phyloP scores from a whole-genome alignment of 2,329 filamentous ascomycete genomes.

The Bipolaris sorokiniana region DNA sequence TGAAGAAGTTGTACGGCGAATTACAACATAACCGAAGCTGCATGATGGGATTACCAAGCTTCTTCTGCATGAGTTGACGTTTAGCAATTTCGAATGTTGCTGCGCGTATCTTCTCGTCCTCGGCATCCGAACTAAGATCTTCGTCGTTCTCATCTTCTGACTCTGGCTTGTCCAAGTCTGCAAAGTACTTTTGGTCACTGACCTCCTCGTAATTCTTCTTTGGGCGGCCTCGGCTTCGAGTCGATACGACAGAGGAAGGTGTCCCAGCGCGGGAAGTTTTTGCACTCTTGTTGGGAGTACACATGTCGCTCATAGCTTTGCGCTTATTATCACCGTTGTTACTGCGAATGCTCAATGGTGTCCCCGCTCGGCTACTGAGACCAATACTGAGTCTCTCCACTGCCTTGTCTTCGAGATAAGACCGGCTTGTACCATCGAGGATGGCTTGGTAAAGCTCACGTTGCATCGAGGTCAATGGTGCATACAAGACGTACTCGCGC shows the following conservation, averaged over 20 bases:
- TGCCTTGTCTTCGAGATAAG: conserved; percentile 76
- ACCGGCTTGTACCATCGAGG: conserved; percentile 57
- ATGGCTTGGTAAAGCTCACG: conserved; percentile 89
- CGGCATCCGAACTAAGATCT: conserved; percentile 54
- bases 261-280: conserved; percentile 79
- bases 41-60: conserved; percentile 89
- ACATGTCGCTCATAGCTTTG: conserved; percentile 55
- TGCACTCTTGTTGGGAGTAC: conserved; percentile 70
- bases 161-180: conserved; percentile 68
- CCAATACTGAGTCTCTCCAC: conserved; percentile 65
- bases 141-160: conserved; percentile 50
- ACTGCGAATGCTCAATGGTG: conserved; percentile 52
- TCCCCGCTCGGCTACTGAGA: conserved; percentile 52
- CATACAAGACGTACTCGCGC: conserved; percentile 93
- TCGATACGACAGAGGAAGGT: conserved; percentile 62
- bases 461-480: conserved; percentile 88
- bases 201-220: conserved; percentile 70
- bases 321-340: conserved; percentile 63
- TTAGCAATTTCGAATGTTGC: conserved; percentile 79
- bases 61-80: conserved; percentile 87
- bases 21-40: conserved; percentile 93
- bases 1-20: conserved; percentile 95
- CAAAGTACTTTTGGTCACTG: conserved; percentile 84
- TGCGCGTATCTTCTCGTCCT: conserved; percentile 68
- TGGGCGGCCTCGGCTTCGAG: conserved; percentile 60